phyloP scores from a whole-genome alignment of 1,139 yeast genomes.

The Hemisphaericaspora lyxosophila region DNA sequence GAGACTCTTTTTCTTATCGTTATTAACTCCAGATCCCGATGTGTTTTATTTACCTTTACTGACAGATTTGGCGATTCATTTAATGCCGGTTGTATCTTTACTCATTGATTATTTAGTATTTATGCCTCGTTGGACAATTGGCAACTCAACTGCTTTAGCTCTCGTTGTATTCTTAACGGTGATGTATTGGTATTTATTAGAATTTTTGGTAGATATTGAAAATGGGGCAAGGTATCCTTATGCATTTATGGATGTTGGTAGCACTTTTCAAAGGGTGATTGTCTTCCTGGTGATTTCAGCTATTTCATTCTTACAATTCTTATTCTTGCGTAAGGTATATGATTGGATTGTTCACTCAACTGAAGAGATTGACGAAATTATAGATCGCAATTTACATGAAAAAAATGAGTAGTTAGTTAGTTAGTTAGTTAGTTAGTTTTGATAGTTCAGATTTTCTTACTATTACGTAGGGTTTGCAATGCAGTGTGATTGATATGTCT shows the following conservation, averaged over 20 bases:
- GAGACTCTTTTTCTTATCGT: conserved; percentile 46
- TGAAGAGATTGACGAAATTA: conserved; percentile 16
- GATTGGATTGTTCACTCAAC: conserved; percentile 21
- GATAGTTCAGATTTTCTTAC: neutral
- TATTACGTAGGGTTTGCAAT: conserved; percentile 35
- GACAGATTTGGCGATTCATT: conserved; percentile 58
- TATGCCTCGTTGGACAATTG: conserved; percentile 49
- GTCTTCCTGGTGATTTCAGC: conserved; percentile 53
- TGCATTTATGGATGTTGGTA: conserved; percentile 59
- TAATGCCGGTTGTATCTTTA: conserved; percentile 55
- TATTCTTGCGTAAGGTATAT: conserved; percentile 28
- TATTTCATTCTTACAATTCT: conserved; percentile 40
- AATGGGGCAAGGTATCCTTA: conserved; percentile 60
- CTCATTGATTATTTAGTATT: conserved; percentile 54
- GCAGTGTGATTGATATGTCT: conserved; percentile 59
- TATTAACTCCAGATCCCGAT: conserved; percentile 36
- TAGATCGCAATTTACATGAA: conserved; percentile 15
- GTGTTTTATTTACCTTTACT: conserved; percentile 40
- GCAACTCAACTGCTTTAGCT: conserved; percentile 38
- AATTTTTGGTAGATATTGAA: conserved; percentile 44
- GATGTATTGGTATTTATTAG: conserved; percentile 55
- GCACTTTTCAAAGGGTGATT: conserved; percentile 38
- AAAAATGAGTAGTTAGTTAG: conserved; percentile 6
- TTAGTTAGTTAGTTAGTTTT: neutral
- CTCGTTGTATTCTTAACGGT: conserved; percentile 39